Conservation (phyloP, 345 rosid genomes). For the Corchorus olitorius region DNA sequence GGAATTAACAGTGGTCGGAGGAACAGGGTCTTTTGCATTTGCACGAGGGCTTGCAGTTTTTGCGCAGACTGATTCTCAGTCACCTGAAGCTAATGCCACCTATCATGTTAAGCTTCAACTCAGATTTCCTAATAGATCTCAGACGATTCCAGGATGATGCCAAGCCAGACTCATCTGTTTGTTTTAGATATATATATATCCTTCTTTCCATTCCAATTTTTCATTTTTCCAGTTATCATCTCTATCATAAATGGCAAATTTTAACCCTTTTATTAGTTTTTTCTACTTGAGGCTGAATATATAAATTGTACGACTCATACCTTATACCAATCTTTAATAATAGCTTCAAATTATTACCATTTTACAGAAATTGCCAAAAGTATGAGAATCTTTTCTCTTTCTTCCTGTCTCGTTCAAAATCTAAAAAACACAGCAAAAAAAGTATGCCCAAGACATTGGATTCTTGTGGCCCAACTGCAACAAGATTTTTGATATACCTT, state of each 20-base stretch:
- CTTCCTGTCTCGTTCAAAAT: too few species aligned
- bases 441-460: too few species aligned
- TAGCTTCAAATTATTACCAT: background rate
- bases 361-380: background rate
- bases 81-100: conserved; percentile 31
- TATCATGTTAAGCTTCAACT: conserved; percentile 82
- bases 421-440: too few species aligned
- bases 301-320: background rate
- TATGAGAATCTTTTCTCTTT: background rate
- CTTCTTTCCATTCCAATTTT: background rate
- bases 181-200: background rate
- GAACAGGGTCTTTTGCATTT: conserved; percentile 82
- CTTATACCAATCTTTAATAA: background rate
- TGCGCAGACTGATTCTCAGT: conserved; percentile 27
- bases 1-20: conserved; percentile 69
- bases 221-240: background rate
- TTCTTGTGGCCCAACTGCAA: too few species aligned
- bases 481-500: too few species aligned
- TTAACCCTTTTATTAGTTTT: background rate
- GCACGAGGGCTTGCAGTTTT: conserved; percentile 75
- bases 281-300: background rate
- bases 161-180: background rate
- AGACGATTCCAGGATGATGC: conserved; percentile 48
- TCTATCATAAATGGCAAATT: background rate
- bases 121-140: conserved; percentile 56